Evolutionary conservation across 2,329 filamentous ascomycete species (phyloP).

Genomic region (Graphium sp.): DNA sequence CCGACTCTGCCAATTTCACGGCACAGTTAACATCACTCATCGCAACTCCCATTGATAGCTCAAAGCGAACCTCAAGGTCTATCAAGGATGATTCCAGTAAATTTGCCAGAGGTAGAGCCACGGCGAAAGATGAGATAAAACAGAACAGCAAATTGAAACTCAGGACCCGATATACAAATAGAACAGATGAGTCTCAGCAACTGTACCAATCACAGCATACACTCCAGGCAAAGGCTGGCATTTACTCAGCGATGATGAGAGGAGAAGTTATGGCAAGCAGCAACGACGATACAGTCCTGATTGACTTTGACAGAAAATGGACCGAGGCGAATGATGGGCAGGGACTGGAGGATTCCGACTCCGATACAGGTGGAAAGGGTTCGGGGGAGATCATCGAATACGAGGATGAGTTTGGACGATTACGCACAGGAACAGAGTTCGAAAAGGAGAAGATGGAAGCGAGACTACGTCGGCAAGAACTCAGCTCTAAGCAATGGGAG

Average conservation of each 20-base stretch:
- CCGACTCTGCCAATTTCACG: slow-evolving; percentile 67
- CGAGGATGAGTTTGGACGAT: slow-evolving; percentile 83
- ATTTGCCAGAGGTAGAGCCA: too few relatives aligned
- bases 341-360: slow-evolving; percentile 15
- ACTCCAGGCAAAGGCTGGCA: slow-evolving; percentile 77
- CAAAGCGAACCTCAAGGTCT: too few relatives aligned
- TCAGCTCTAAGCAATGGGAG: slow-evolving; percentile 45
- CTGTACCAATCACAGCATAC: slow-evolving; percentile 57
- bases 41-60: too few relatives aligned
- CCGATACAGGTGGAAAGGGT: slow-evolving; percentile 9
- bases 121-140: too few relatives aligned
- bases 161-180: too few relatives aligned
- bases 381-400: slow-evolving; percentile 62
- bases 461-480: slow-evolving; percentile 29
- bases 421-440: slow-evolving; percentile 52
- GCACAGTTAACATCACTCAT: slow-evolving; percentile 75
- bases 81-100: too few relatives aligned
- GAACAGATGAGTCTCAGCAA: slow-evolving; percentile 44
- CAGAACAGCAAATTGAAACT: too few relatives aligned
- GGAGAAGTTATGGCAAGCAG: slow-evolving; percentile 64
- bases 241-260: slow-evolving; percentile 81
- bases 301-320: slow-evolving; percentile 97
- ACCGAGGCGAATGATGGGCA: slow-evolving; percentile 40
- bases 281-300: slow-evolving; percentile 48
- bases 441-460: slow-evolving; percentile 50